Evolutionary conservation across 257 asterid species (phyloP).

Genomic region (Galeopsis tetrahit): DNA sequence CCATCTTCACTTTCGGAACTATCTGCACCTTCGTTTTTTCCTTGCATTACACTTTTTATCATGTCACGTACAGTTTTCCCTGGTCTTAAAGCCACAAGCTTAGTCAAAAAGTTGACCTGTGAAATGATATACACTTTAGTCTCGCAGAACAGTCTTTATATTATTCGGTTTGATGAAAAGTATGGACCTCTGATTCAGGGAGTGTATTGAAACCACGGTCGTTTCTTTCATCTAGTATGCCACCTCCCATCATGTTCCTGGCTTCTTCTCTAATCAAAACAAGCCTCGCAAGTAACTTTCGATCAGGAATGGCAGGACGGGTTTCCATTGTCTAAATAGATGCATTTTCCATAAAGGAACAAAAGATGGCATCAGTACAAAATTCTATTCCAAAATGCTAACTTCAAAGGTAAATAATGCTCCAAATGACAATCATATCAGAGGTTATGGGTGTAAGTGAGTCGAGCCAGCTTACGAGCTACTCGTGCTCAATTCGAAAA

Average conservation of each 20-base stretch:
- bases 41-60: constrained; percentile 89
- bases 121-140: constrained; percentile 25
- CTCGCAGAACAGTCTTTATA: constrained; percentile 29
- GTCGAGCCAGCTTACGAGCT: too few relatives aligned
- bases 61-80: constrained; percentile 82
- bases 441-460: not conserved
- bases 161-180: constrained; percentile 19
- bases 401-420: not conserved
- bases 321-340: constrained; percentile 83
- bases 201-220: constrained; percentile 87
- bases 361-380: constrained; percentile 24
- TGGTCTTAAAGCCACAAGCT: constrained; percentile 83
- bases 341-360: constrained; percentile 27
- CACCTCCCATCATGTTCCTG: constrained; percentile 98
- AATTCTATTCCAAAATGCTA: constrained; percentile 3
- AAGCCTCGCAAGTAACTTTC: constrained; percentile 94
- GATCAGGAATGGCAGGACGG: constrained; percentile 77
- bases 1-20: constrained; percentile 46
- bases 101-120: constrained; percentile 89
- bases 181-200: constrained; percentile 90
- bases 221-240: constrained; percentile 92
- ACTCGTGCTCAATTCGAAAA: too few relatives aligned
- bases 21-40: constrained; percentile 84
- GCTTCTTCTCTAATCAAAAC: constrained; percentile 98
- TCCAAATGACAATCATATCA: not conserved